phyloP scores from a whole-genome alignment of 345 rosid genomes.

The Chamaenerion angustifolium region DNA sequence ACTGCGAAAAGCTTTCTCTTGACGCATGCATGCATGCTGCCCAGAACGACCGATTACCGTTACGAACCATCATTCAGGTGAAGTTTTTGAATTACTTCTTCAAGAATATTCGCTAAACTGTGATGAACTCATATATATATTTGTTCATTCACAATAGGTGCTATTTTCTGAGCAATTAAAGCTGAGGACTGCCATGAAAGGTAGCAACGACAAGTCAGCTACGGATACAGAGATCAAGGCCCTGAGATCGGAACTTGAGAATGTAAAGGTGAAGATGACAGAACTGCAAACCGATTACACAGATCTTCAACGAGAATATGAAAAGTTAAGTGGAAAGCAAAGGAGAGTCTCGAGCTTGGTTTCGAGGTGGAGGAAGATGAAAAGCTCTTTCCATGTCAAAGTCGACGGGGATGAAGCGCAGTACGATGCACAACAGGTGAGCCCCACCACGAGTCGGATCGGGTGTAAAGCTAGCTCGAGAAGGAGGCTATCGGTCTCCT shows the following conservation, averaged over 20 bases:
- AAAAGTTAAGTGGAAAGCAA: slow-evolving; percentile 36
- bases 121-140: background rate
- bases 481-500: slow-evolving; percentile 34
- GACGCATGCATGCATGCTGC: slow-evolving; percentile 93
- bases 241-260: slow-evolving; percentile 50
- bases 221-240: slow-evolving; percentile 33
- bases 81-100: slow-evolving; percentile 1
- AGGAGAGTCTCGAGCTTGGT: slow-evolving; percentile 24
- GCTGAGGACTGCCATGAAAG: slow-evolving; percentile 56
- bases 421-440: slow-evolving; percentile 13
- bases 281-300: slow-evolving; percentile 51
- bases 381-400: slow-evolving; percentile 31
- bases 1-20: slow-evolving; percentile 61
- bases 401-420: slow-evolving; percentile 23
- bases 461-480: slow-evolving; percentile 15
- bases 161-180: slow-evolving; percentile 72
- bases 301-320: slow-evolving; percentile 52
- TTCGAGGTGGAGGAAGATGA: slow-evolving; percentile 40
- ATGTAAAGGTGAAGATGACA: slow-evolving; percentile 37
- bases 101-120: slow-evolving; percentile 1
- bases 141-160: slow-evolving; percentile 26
- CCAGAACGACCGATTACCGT: slow-evolving; percentile 80
- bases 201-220: slow-evolving; percentile 20
- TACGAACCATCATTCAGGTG: slow-evolving; percentile 80
- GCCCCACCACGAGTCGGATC: slow-evolving; percentile 9